A percentile compares a stretch with the other conserved stretches of the same genome.
Conservation (phyloP, 169 alveolate genomes). For the Plasmodium coatneyi region DNA sequence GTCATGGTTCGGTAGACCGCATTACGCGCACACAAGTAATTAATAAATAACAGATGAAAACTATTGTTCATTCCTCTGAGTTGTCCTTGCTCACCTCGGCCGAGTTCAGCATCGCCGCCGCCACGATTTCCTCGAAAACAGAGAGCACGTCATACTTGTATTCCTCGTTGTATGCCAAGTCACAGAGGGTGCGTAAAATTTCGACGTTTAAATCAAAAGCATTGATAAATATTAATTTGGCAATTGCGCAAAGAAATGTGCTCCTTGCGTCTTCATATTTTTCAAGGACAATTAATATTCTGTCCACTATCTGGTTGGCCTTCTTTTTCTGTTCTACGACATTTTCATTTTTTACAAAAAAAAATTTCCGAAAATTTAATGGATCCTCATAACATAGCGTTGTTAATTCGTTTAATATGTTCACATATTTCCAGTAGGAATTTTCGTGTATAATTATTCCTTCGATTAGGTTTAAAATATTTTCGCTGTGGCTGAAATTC, state of each 20-base stretch:
- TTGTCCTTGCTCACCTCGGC: conserved; percentile 21
- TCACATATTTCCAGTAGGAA: conserved; percentile 53
- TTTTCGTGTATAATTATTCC: conserved; percentile 60
- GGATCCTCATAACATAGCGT: conserved; percentile 75
- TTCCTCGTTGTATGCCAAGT: conserved; percentile 38
- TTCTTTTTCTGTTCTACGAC: not conserved
- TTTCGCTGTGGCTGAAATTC: conserved; percentile 49
- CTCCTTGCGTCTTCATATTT: conserved; percentile 71
- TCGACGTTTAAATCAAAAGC: conserved; percentile 23
- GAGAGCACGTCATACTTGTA: conserved; percentile 29
- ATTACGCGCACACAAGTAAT: not conserved
- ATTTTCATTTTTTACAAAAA: conserved; percentile 39
- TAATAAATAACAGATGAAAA: not conserved
- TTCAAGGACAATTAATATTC: conserved; percentile 64
- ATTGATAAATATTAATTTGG: conserved; percentile 59
- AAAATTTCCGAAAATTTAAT: conserved; percentile 25
- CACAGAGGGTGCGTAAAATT: conserved; percentile 43
- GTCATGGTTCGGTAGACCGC: not conserved
- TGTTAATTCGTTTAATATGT: conserved; percentile 64
- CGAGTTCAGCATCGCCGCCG: conserved; percentile 46
- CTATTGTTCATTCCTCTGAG: not conserved
- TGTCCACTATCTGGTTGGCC: conserved; percentile 38
- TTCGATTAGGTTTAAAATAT: conserved; percentile 52
- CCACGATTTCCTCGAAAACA: conserved; percentile 64
- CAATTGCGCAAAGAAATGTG: conserved; percentile 53